Base-by-base conservation (phyloP, 2,329 filamentous ascomycete species). In the Arthrobotrys iridis region DNA sequence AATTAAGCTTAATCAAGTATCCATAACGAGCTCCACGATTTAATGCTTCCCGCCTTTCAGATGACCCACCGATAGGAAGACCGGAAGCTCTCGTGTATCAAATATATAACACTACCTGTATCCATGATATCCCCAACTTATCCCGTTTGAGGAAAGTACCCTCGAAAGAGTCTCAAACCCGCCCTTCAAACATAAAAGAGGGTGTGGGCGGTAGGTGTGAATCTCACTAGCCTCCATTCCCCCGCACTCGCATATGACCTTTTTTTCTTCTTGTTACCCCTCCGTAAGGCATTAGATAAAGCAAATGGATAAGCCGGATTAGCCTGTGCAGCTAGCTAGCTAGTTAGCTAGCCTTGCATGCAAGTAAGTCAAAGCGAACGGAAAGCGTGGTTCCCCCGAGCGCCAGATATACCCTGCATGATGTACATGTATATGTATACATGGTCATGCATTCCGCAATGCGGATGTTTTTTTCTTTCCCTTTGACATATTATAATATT, bases 241-340 rank as follows among this genome's bases (percentile, higher is more conserved):
- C 50, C 50, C 50, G 50, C 50, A 35, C 8, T 37, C 22, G 50
- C 50, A 37, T 55, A 55, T 55, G 50, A 55, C 50, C 50, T 55
- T 37, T 35, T 37, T n/a, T 33, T 48, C 30, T 7, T 33, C 28
- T 33, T 5, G 28, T 33, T 33, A n/a, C n/a, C n/a, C 15, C 15
- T 35, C 6, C 10, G 48, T 35, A 20, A 28, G 6, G 11, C 13
- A 15, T 55, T 35, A 33, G 28, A 35, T 35, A 18, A n/a, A n/a
- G n/a, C n/a, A n/a, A 35, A 37, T 35, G 28, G 28, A n/a, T 50
- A 33, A 50, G 33, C 26, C 28, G 26, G 46, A 52, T 52, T 52
- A 52, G 46, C 46, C 46, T 52, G 46, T 52, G 46, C 46, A 1
- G 26, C n/a, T n/a, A n/a, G n/a, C n/a, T n/a, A n/a, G n/a, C n/a